Percentiles rank a stretch among this genome's conserved stretches.
Evolutionary conservation across 495 filamentous ascomycete species (phyloP).

Genomic region (Astrothelium macrocarpum): DNA sequence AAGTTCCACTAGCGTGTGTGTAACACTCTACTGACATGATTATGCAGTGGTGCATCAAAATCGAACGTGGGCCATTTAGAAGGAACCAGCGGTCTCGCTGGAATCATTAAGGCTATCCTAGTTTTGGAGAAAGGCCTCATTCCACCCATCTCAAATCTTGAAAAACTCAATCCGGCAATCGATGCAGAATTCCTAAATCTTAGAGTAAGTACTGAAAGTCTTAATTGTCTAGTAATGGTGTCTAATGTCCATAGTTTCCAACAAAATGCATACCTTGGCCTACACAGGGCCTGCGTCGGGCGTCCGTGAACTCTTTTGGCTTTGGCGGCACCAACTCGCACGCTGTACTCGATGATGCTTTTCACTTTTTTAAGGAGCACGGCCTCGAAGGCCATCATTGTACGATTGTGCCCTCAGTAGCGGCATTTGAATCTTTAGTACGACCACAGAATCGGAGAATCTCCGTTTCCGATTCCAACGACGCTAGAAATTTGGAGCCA

Average conservation of each 20-base stretch:
- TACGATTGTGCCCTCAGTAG: not conserved
- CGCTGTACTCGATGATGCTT: slow-evolving; percentile 31
- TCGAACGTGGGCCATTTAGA: slow-evolving; percentile 38
- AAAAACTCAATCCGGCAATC: slow-evolving; percentile 36
- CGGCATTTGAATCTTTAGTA: not conserved
- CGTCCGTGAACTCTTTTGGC: slow-evolving; percentile 39
- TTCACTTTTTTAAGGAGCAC: not conserved
- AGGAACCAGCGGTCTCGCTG: slow-evolving; percentile 46
- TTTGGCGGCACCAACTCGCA: slow-evolving; percentile 45
- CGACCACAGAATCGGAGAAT: too few species aligned
- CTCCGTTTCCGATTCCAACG: too few species aligned
- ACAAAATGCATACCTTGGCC: slow-evolving; percentile 11
- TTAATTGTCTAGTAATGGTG: too few species aligned
- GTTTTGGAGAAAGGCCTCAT: slow-evolving; percentile 49
- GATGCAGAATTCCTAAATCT: not conserved
- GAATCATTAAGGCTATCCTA: slow-evolving; percentile 48
- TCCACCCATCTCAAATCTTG: slow-evolving; percentile 35
- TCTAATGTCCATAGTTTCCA: too few species aligned
- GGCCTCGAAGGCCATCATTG: not conserved
- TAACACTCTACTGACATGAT: slow-evolving; percentile 4
- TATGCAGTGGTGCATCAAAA: slow-evolving; percentile 6
- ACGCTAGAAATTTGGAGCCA: not conserved
- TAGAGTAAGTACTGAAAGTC: too few species aligned
- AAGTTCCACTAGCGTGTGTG: not conserved
- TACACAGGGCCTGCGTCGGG: not conserved